These are phyloP conservation scores for Plectosphaerella cucumerina DNA, from an alignment of 2,329 filamentous ascomycete species.

Conservation along the genomic window DNA sequence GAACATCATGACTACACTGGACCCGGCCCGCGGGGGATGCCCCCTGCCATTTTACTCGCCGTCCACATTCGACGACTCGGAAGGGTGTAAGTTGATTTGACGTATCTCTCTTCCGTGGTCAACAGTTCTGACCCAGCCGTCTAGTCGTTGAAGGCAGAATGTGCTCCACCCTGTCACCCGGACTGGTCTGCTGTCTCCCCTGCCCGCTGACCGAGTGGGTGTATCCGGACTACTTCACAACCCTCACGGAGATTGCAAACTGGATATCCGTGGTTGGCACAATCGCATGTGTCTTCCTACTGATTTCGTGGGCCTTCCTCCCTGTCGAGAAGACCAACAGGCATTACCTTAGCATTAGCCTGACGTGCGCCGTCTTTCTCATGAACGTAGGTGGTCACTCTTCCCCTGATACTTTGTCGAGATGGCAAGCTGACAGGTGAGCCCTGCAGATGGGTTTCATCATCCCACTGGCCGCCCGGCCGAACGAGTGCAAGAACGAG, in stretches of 20 bases:
- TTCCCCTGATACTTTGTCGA: neutral
- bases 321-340: slow-evolving; percentile 86
- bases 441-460: slow-evolving; percentile 74
- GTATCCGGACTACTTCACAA: slow-evolving; percentile 56
- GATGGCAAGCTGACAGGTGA: slow-evolving; percentile 13
- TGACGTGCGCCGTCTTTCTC: slow-evolving; percentile 69
- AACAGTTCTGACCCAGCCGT: slow-evolving; percentile 21
- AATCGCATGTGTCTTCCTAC: slow-evolving; percentile 67
- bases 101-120: neutral
- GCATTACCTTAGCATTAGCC: slow-evolving; percentile 88
- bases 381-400: slow-evolving; percentile 64
- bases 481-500: slow-evolving; percentile 77
- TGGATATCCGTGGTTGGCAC: slow-evolving; percentile 78
- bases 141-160: slow-evolving; percentile 54
- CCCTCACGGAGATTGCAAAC: slow-evolving; percentile 64
- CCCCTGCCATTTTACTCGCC: slow-evolving; percentile 66
- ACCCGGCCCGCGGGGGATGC: slow-evolving; percentile 35
- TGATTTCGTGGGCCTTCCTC: slow-evolving; percentile 74
- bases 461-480: slow-evolving; percentile 73
- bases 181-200: slow-evolving; percentile 81
- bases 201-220: slow-evolving; percentile 83
- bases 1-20: slow-evolving; percentile 3
- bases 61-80: slow-evolving; percentile 50
- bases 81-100: slow-evolving; percentile 58
- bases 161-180: slow-evolving; percentile 43